phyloP scores from a whole-genome alignment of 257 asterid genomes.

The Fraxinus pennsylvanica region DNA sequence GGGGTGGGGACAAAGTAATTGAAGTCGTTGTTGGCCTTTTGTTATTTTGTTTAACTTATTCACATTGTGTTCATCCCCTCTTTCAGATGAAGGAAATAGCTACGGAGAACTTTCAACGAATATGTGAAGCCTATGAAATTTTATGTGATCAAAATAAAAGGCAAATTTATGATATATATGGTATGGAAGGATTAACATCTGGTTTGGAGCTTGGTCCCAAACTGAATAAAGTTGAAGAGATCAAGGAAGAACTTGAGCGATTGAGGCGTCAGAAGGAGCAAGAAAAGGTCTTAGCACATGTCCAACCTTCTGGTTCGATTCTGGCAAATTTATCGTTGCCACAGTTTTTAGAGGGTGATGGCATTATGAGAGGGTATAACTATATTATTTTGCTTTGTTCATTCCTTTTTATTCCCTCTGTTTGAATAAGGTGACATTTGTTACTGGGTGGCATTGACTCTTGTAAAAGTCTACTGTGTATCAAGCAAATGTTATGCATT shows the following conservation, averaged over 20 bases:
- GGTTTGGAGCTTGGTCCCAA: constrained; percentile 93
- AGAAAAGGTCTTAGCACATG: constrained; percentile 58
- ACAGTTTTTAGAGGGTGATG: constrained; percentile 71
- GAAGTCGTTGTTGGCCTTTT: constrained; percentile 11
- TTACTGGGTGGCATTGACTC: constrained; percentile 17
- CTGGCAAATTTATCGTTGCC: constrained; percentile 84
- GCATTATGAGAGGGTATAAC: constrained; percentile 86
- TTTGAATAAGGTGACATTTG: constrained; percentile 20
- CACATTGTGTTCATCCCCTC: constrained; percentile 4
- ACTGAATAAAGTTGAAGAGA: constrained; percentile 75
- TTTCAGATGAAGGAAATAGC: constrained; percentile 94
- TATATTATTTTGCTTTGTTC: constrained; percentile 14
- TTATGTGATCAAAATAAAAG: constrained; percentile 78
- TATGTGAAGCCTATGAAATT: constrained; percentile 96
- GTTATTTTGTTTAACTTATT: constrained; percentile 15
- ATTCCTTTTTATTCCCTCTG: constrained; percentile 16
- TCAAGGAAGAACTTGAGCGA: constrained; percentile 93
- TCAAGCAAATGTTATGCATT: constrained; percentile 4
- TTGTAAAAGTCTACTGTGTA: not conserved
- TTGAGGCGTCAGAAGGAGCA: constrained; percentile 66
- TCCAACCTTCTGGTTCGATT: constrained; percentile 78
- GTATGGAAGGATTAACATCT: constrained; percentile 92
- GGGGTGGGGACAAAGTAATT: not conserved
- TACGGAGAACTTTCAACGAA: constrained; percentile 92
- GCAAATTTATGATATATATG: constrained; percentile 86